Evolutionary conservation across 208 protist genomes (phyloP), one percentile per base, ranked within the genome.

Genomic region (Wallacemonas sp.): DNA sequence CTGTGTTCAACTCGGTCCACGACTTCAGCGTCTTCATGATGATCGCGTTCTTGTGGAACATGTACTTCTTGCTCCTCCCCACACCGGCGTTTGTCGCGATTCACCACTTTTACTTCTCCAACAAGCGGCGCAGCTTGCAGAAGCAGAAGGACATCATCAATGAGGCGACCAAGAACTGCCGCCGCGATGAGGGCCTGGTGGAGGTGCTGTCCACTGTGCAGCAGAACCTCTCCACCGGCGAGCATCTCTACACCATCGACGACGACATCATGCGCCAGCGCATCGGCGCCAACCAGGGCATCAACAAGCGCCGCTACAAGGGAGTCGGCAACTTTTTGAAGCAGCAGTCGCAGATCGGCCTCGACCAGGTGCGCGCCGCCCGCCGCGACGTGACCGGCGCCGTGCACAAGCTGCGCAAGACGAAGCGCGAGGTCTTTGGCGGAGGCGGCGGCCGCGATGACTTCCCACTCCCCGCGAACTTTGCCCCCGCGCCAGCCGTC

Each of bases 21-120:
- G 52, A 82, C 55, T 85, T 83, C 69, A 83, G 76, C 57, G 59
- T 82, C n/a, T 75, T 85, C 67, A 87, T 87, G 81, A 74, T 86
- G 59, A 77, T 84, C 2, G 68, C 70, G 41, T 57, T 80, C 57
- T 52, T 86, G 62, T 79, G 77, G 67, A 86, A 90, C 74, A 77
- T 85, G 70, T 83, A 86, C 73, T 78, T 69, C 26, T 59, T 85
- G 33, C 50, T 67, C 38, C 64, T 79, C n/a, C 39, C 66, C 23
- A 87, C 77, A n/a, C 81, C 84, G 1, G 76, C 75, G 44, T 65
- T 74, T n/a, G 57, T 87, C n/a, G 62, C 70, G 38, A 25, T 85
- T 14, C 81, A 90, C 67, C 84, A 90, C 72, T 73, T 76, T 65
- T 70, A 83, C 75, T 74, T 90, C 62, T 80, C 75, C 12, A 69